phyloP scores from a whole-genome alignment of 441 rosid genomes.

The Breynia disticha region DNA sequence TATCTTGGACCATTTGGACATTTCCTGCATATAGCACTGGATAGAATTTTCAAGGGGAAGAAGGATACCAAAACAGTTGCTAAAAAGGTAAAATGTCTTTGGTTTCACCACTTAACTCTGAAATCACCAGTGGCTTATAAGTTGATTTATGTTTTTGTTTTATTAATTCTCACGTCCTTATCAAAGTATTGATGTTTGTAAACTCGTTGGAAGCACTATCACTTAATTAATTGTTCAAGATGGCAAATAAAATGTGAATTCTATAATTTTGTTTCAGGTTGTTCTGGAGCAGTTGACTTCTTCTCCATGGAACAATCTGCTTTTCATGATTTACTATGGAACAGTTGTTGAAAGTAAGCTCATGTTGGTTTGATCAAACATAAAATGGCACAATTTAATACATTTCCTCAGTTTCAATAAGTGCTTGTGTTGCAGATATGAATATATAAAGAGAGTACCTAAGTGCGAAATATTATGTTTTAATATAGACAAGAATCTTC shows the following conservation, averaged over 20 bases:
- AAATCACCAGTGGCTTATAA: background rate
- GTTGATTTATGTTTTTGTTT: too few relatives aligned
- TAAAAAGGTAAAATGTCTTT: constrained; percentile 52
- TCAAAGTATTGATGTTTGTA: too few relatives aligned
- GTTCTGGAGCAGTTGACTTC: constrained; percentile 67
- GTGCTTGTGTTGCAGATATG: too few relatives aligned
- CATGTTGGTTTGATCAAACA: background rate
- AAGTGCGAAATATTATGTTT: too few relatives aligned
- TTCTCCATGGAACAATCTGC: constrained; percentile 83
- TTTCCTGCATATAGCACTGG: constrained; percentile 57
- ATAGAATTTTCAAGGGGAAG: constrained; percentile 83
- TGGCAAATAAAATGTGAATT: background rate
- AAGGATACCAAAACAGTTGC: constrained; percentile 77
- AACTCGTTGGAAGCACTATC: too few relatives aligned
- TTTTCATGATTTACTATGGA: constrained; percentile 76
- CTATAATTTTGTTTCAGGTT: constrained; percentile 35
- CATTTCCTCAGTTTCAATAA: too few relatives aligned
- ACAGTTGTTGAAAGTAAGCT: constrained; percentile 57
- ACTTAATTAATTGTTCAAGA: too few relatives aligned
- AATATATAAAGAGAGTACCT: too few relatives aligned
- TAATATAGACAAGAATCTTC: background rate
- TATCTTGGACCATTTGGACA: constrained; percentile 88
- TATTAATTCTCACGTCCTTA: too few relatives aligned
- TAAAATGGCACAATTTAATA: too few relatives aligned
- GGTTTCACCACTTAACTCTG: background rate